Percentiles rank a stretch among this genome's conserved stretches.
These are phyloP conservation scores for Epichloe bromicola DNA, from an alignment of 2,329 filamentous ascomycete species.

Conservation along the genomic window DNA sequence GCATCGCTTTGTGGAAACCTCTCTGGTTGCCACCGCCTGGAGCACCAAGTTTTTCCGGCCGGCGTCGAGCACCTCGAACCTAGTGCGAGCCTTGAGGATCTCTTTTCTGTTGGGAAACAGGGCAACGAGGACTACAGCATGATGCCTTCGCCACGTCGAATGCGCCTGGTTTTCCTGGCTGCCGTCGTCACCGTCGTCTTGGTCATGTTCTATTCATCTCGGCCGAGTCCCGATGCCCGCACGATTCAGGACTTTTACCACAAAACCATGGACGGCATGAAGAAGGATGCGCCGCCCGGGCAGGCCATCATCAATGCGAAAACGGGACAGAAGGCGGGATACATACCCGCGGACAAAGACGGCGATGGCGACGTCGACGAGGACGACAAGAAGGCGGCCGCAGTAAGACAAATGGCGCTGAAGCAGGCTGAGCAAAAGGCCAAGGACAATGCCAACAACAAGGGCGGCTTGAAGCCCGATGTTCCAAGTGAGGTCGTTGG, in stretches of 20 bases:
- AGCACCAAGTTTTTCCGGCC: neutral
- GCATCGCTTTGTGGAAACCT: neutral
- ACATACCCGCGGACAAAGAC: conserved; percentile 34
- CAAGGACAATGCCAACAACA: conserved; percentile 43
- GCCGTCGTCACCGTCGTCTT: conserved; percentile 52
- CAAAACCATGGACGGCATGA: conserved; percentile 44
- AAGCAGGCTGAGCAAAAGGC: conserved; percentile 55
- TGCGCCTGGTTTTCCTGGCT: conserved; percentile 53
- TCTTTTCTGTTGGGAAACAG: neutral
- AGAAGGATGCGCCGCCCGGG: conserved; percentile 19
- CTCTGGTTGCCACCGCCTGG: neutral
- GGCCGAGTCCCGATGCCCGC: conserved; percentile 30
- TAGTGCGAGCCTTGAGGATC: neutral
- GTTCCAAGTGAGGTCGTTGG: conserved; percentile 44
- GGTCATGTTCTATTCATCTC: conserved; percentile 60
- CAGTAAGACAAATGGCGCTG: conserved; percentile 46
- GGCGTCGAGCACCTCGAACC: neutral
- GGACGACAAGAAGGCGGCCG: conserved; percentile 38
- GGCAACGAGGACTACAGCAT: neutral
- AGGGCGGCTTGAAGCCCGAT: conserved; percentile 37
- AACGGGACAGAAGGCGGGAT: conserved; percentile 23
- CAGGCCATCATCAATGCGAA: conserved; percentile 29
- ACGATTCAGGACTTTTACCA: conserved; percentile 44
- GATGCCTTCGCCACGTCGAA: conserved; percentile 59
- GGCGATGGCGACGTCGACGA: conserved; percentile 42